Base-by-base conservation (phyloP, 768 basidiomycete genomes). In the Hygrophorus russula region DNA sequence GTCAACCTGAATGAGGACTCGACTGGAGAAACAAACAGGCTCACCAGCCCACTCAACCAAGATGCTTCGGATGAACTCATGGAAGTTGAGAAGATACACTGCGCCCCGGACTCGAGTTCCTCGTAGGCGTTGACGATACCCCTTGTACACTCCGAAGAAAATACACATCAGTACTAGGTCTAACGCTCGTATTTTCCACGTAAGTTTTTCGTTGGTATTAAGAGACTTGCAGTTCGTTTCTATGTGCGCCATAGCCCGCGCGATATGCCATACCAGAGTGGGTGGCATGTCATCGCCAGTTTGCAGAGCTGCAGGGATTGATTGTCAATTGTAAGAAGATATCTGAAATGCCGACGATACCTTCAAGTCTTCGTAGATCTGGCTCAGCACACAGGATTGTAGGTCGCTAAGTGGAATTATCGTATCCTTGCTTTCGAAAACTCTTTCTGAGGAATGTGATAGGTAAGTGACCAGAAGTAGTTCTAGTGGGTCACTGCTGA, bases 11-110 rank as follows among this genome's bases (percentile, higher is more conserved):
- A 42, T 17, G 28, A 10, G 8, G 9, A 14, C 13, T 28, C 17
- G 18, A 12, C 24, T n/a, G n/a, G 3, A 15, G 29, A 24, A 18
- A 13, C 28, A n/a, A 41, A 12, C 14, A 6, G 11, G 42, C 56
- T 44, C 40, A 54, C 56, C 56, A 8, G 48, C 48, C 56, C 56
- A 57, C 39, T 57, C 56, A 0, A 36, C 45, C 44, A 57, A 36
- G 29, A 57, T 47, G 8, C 46, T 45, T 18, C 39, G 39, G 38
- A 57, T 41, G 17, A 56, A 20, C 28, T 48, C 37, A 24, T 41
- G 43, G 15, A 56, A 56, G 4, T 48, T 49, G n/a, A 49, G 32
- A 2, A 53, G 30, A 28, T 54, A 41, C 4, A 56, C 40, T 5
- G 14, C 24, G 5, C 51, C 49, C 28, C 49, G 44, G 4, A 50